Conservation (phyloP, 139 green algal genomes). For the Bryopsis sp. region DNA sequence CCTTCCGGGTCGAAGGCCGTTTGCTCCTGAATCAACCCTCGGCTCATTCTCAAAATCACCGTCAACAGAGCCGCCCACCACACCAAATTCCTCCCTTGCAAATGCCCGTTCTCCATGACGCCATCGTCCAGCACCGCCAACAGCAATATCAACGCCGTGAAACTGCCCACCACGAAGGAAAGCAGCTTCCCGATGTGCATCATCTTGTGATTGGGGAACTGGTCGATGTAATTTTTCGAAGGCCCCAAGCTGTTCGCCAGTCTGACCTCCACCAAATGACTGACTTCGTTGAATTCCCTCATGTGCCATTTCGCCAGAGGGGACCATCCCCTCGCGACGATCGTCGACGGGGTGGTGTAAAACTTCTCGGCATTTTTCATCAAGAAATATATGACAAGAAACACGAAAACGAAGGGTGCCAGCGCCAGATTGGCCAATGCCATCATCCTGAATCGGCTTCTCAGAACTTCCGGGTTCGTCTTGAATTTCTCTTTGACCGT, state of each 20-base stretch:
- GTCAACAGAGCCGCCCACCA: slow-evolving; percentile 73
- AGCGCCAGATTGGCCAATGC: slow-evolving; percentile 60
- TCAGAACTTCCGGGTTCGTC: slow-evolving; percentile 37
- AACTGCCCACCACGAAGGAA: slow-evolving; percentile 60
- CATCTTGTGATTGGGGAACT: slow-evolving; percentile 79
- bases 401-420: slow-evolving; percentile 82
- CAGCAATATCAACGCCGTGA: slow-evolving; percentile 74
- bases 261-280: slow-evolving; percentile 70
- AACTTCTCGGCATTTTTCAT: slow-evolving; percentile 36
- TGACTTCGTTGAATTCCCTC: slow-evolving; percentile 92
- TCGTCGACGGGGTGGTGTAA: not conserved
- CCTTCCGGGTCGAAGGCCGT: slow-evolving; percentile 74
- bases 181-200: slow-evolving; percentile 35
- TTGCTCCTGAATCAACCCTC: slow-evolving; percentile 31
- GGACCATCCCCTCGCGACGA: slow-evolving; percentile 58
- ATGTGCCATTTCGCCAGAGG: slow-evolving; percentile 69
- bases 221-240: slow-evolving; percentile 72
- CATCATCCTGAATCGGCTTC: slow-evolving; percentile 37
- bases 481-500: slow-evolving; percentile 47
- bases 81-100: slow-evolving; percentile 60
- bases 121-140: slow-evolving; percentile 65
- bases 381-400: slow-evolving; percentile 91
- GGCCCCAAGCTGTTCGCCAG: slow-evolving; percentile 46
- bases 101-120: slow-evolving; percentile 59
- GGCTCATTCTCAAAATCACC: slow-evolving; percentile 54